These are phyloP conservation scores for Cercospora citrullina DNA, from an alignment of 2,329 filamentous ascomycete genomes.

Conservation along the genomic window DNA sequence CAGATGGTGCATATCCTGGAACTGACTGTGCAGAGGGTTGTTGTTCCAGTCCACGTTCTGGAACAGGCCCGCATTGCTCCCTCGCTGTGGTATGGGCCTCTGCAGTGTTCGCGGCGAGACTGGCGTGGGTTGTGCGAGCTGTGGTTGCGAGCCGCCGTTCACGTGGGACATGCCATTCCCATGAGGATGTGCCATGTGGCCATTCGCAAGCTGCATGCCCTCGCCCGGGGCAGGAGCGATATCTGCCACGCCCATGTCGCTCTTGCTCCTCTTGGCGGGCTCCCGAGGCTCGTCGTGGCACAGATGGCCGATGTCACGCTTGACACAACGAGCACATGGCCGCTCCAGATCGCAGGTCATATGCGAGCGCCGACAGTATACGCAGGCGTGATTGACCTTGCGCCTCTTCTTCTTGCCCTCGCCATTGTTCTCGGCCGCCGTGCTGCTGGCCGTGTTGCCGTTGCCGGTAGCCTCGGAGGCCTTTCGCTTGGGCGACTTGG, in stretches of 20 bases:
- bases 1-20: conserved; percentile 91
- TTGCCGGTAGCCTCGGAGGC: neutral
- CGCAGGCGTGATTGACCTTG: conserved; percentile 58
- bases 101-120: conserved; percentile 66
- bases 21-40: conserved; percentile 71
- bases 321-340: conserved; percentile 95
- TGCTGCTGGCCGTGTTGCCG: neutral
- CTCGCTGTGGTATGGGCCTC: conserved; percentile 46
- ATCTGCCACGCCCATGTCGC: conserved; percentile 42
- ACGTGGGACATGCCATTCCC: conserved; percentile 12
- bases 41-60: conserved; percentile 68
- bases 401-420: conserved; percentile 50
- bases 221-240: conserved; percentile 36
- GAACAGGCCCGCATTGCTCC: conserved; percentile 42
- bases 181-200: conserved; percentile 18
- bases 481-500: conserved; percentile 18
- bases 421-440: conserved; percentile 10
- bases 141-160: conserved; percentile 34
- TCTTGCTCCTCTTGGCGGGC: conserved; percentile 76
- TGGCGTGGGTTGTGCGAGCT: conserved; percentile 71
- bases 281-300: conserved; percentile 98
- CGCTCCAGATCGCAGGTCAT: conserved; percentile 68
- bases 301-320: conserved; percentile 96
- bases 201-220: conserved; percentile 16
- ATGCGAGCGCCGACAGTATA: conserved; percentile 56